These are phyloP conservation scores for Neurospora sp. DNA, from an alignment of 495 filamentous ascomycete species.

Conservation along the genomic window DNA sequence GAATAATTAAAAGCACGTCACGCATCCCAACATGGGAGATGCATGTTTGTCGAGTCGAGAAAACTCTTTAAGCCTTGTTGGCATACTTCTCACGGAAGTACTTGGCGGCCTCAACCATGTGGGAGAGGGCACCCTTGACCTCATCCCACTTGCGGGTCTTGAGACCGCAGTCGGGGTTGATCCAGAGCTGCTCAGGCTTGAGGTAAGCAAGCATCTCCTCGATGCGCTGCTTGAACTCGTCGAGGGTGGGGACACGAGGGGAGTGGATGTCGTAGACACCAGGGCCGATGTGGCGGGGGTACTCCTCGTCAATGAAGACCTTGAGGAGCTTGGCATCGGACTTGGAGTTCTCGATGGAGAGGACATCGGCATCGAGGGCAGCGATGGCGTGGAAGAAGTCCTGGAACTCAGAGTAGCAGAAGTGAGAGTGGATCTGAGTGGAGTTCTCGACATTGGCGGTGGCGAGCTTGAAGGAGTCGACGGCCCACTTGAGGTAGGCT, in stretches of 20 bases:
- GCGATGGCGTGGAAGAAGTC: conserved; percentile 99
- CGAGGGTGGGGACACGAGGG: conserved; percentile 85
- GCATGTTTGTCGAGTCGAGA: neutral
- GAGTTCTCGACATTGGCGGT: conserved; percentile 82
- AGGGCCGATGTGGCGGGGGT: conserved; percentile 94
- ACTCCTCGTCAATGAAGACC: conserved; percentile 94
- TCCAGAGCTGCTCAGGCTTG: conserved; percentile 92
- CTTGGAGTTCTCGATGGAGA: conserved; percentile 99
- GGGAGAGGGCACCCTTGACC: conserved; percentile 83
- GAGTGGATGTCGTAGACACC: conserved; percentile 99
- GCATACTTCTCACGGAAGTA: conserved; percentile 83
- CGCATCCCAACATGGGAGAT: conserved; percentile 4
- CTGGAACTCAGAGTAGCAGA: conserved; percentile 99
- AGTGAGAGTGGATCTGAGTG: conserved; percentile 99
- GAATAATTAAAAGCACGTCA: conserved; percentile 8
- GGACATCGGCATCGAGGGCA: conserved; percentile 92
- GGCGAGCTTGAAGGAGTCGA: conserved; percentile 90
- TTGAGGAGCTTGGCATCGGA: conserved; percentile 97
- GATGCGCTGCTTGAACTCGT: conserved; percentile 95
- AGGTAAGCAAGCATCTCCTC: conserved; percentile 95
- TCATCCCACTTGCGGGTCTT: conserved; percentile 97
- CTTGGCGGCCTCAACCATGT: conserved; percentile 96
- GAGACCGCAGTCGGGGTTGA: conserved; percentile 97
- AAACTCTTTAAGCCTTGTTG: conserved; percentile 30
- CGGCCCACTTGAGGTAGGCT: conserved; percentile 92